Evolutionary conservation across 805 yeast genomes (phyloP).

Genomic region (Wickerhamiella allomyrinae): DNA sequence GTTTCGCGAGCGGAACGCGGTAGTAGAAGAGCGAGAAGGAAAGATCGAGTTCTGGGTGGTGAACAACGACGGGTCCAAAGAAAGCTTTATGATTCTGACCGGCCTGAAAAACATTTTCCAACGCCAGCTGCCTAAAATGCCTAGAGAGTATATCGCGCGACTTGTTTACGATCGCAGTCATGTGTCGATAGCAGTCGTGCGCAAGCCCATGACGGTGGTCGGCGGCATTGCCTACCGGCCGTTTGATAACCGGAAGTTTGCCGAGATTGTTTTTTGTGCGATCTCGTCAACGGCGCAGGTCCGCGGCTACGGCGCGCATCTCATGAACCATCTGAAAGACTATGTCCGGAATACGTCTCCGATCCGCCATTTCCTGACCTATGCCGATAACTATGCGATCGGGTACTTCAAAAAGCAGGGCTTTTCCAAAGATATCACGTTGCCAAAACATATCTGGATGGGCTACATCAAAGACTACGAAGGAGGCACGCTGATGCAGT

Average conservation of each 20-base stretch:
- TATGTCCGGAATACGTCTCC: conserved; percentile 81
- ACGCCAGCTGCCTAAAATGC: conserved; percentile 97
- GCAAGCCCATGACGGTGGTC: conserved; percentile 86
- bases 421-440: conserved; percentile 83
- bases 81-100: conserved; percentile 79
- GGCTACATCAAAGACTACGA: conserved; percentile 98
- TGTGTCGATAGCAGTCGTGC: conserved; percentile 87
- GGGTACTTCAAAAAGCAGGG: conserved; percentile 98
- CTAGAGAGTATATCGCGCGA: conserved; percentile 88
- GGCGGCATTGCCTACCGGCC: conserved; percentile 98
- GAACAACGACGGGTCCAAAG: conserved; percentile 80
- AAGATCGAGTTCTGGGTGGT: conserved; percentile 92
- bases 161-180: conserved; percentile 90
- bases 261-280: conserved; percentile 97
- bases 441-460: conserved; percentile 85
- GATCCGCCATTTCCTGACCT: conserved; percentile 75
- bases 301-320: conserved; percentile 95
- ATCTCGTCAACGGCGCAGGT: conserved; percentile 96
- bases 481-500: conserved; percentile 97
- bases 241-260: conserved; percentile 77
- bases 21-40: conserved; percentile 83
- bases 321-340: conserved; percentile 95
- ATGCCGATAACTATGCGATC: conserved; percentile 97
- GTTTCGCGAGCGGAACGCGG: conserved; percentile 87
- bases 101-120: conserved; percentile 94